phyloP scores from a whole-genome alignment of 2,329 filamentous ascomycete species.

The Penicillium oxalicum region DNA sequence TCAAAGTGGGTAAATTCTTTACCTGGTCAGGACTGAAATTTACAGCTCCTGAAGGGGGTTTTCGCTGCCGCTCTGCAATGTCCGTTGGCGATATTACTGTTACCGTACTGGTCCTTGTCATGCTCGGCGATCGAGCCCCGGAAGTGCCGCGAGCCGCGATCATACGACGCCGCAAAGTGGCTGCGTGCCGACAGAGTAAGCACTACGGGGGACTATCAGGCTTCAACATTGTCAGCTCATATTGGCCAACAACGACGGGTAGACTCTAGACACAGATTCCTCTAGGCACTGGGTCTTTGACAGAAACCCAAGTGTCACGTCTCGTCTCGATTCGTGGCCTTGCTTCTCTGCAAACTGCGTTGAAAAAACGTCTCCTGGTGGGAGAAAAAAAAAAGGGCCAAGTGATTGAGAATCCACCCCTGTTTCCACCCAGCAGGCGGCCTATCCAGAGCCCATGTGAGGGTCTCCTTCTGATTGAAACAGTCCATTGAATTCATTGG shows the following conservation, averaged over 20 bases:
- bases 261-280: too few relatives aligned
- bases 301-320: neutral
- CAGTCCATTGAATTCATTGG: too few relatives aligned
- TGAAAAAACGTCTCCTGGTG: constrained; percentile 3
- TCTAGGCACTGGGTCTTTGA: too few relatives aligned
- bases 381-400: constrained; percentile 8
- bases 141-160: constrained; percentile 28
- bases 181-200: neutral
- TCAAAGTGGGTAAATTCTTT: too few relatives aligned
- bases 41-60: too few relatives aligned
- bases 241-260: neutral
- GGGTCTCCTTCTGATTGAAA: constrained; percentile 8
- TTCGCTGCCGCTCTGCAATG: too few relatives aligned
- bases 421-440: constrained; percentile 3
- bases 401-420: constrained; percentile 12
- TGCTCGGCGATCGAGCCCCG: constrained; percentile 12
- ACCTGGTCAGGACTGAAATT: too few relatives aligned
- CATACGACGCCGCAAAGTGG: constrained; percentile 25
- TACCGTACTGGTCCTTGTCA: neutral
- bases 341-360: neutral
- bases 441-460: constrained; percentile 6
- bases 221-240: constrained; percentile 1
- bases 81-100: neutral
- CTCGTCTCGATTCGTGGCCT: neutral
- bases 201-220: neutral